A percentile compares a stretch with the other conserved stretches of the same genome.
Evolutionary conservation across 208 protist species (phyloP).

Genomic region (Trypanosoma scelopori): DNA sequence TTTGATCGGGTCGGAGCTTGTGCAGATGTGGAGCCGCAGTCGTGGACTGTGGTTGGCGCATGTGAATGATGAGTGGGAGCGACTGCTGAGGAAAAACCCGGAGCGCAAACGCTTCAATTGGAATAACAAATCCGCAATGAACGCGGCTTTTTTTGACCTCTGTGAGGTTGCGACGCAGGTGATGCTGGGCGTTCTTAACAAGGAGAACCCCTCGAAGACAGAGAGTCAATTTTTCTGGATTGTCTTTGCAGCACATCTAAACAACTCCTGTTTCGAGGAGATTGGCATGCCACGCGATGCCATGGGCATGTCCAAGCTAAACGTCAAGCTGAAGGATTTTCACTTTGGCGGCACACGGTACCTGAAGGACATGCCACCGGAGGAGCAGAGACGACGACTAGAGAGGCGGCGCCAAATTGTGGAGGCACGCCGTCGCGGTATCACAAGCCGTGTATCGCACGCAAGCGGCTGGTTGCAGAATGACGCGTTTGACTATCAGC

Average conservation of each 20-base stretch:
- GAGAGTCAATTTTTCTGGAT: slow-evolving; percentile 80
- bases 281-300: slow-evolving; percentile 63
- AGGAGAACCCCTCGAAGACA: slow-evolving; percentile 40
- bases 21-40: slow-evolving; percentile 62
- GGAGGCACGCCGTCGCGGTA: slow-evolving; percentile 46
- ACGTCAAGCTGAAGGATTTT: slow-evolving; percentile 92
- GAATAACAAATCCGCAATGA: slow-evolving; percentile 86
- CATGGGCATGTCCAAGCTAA: slow-evolving; percentile 83
- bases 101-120: slow-evolving; percentile 67
- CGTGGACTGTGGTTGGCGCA: slow-evolving; percentile 57
- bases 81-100: slow-evolving; percentile 37
- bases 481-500: slow-evolving; percentile 90
- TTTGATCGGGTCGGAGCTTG: slow-evolving; percentile 43
- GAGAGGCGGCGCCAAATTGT: slow-evolving; percentile 63
- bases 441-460: background rate
- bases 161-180: slow-evolving; percentile 87
- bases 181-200: slow-evolving; percentile 58
- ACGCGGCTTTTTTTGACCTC: slow-evolving; percentile 83
- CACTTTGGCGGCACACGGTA: slow-evolving; percentile 90
- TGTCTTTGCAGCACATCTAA: slow-evolving; percentile 66
- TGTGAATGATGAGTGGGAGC: slow-evolving; percentile 63
- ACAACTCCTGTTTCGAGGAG: slow-evolving; percentile 41
- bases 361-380: slow-evolving; percentile 83
- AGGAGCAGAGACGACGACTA: slow-evolving; percentile 64
- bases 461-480: slow-evolving; percentile 63